Conservation (phyloP, 257 asterid species). For the Gynochthodes officinalis region DNA sequence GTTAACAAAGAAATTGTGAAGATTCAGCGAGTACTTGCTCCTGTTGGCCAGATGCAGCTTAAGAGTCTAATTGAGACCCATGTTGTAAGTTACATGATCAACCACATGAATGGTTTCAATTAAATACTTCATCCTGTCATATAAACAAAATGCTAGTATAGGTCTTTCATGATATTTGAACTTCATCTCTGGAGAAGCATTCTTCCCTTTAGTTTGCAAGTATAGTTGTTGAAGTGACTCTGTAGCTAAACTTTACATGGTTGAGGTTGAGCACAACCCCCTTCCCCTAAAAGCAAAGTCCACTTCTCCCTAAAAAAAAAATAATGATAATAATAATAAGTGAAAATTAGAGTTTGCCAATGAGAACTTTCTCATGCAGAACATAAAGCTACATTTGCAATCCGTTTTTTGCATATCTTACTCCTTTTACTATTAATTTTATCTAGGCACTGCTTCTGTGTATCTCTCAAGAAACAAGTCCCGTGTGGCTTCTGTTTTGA, state of each 20-base stretch:
- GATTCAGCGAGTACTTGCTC: constrained; percentile 95
- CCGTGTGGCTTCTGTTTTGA: background rate
- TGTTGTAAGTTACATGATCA: constrained; percentile 59
- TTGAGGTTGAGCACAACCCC: too few relatives aligned
- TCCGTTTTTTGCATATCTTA: background rate
- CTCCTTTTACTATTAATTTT: too few relatives aligned
- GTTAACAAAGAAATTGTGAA: constrained; percentile 97
- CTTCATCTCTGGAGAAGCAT: background rate
- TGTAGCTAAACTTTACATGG: background rate
- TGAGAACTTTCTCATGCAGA: background rate
- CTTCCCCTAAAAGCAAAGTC: too few relatives aligned
- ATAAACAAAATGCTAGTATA: background rate
- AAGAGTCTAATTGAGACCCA: constrained; percentile 91
- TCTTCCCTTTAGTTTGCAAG: background rate
- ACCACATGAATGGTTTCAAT: background rate
- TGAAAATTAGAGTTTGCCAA: background rate
- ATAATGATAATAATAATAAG: too few relatives aligned
- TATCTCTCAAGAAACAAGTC: background rate
- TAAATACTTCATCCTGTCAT: background rate
- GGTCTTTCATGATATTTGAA: background rate
- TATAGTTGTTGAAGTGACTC: background rate
- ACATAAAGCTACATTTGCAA: background rate
- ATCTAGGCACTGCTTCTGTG: background rate
- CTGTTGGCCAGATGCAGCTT: constrained; percentile 94
- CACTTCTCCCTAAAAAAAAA: too few relatives aligned